Base-by-base conservation (phyloP, 106 monocot genomes). In the Allium sativum region DNA sequence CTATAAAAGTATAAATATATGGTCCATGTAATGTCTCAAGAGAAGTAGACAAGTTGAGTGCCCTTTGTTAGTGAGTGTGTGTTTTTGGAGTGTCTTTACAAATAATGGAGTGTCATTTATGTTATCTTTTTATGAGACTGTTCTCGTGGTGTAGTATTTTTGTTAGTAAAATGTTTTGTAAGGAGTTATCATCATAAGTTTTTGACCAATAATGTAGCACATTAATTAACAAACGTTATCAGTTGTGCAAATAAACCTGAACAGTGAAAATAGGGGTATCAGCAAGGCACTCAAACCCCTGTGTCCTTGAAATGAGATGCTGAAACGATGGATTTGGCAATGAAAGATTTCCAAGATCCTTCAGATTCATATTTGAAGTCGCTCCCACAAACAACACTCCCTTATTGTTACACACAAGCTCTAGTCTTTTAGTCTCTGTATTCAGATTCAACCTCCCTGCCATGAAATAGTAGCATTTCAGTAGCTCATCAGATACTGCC, bases 321-420 rank as follows among this genome's bases (percentile, higher is more conserved):
- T 68, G 76, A 67, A 88, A 93, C 11, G 77, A 88, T 5, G 77
- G 82, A 66, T 93, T 85, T 22, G 93, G 93, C n/a, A 53, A 20
- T 10, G 82, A 80, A 12, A 88, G 69, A 61, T 88, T 68, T 0
- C 88, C 88, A 5, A 93, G 70, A 10, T 85, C 82, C 11, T 48
- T 55, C 22, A 93, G 18, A 5, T 17, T 40, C 10, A 88, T 73
- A 13, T 68, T 69, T 1, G 86, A 84, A 5, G 46, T 73, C 21
- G 84, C 84, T 48, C 68, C 73, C 0, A 65, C 74, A 67, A 88
- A 88, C 53, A 74, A 14, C 12, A 82, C 82, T 0, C 93, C 93
- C 11, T 66, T 63, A 66, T 93, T 88, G 79, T 82, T 88, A 82
- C 93, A 88, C 50, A 82, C 72, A 14, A 93, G 68, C 67, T 93